Base-by-base conservation (phyloP, 2,329 filamentous ascomycete genomes). In the Microcyclospora pomicola region DNA sequence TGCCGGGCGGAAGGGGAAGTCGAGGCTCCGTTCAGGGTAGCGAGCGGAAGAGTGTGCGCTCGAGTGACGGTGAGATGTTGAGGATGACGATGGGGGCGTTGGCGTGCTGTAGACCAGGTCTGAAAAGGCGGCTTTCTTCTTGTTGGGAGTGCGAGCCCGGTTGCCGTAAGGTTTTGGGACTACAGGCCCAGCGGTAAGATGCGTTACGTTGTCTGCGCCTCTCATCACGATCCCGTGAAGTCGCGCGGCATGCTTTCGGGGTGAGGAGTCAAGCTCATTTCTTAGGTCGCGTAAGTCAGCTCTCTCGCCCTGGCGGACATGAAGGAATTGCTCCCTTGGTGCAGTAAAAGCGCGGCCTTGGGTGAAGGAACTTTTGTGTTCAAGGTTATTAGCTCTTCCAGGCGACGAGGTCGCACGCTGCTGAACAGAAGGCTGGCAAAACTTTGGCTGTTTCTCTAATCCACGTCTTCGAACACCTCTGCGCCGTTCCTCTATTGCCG, bases 281-380 rank as follows among this genome's bases (percentile, higher is more conserved):
- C 58, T 56, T 3, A 69, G 44, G 13, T 63, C 54, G 37, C 61
- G 55, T 5, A 68, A 45, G 14, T 66, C 63, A 19, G 61, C 60
- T 30, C 49, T 50, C 36, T 64, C 53, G 15, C 62, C 51, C 40
- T 62, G 59, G 48, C 64, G 59, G 11, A 61, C 60, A 27, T 71
- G 65, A 3, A 70, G 52, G 2, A 66, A 70, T 42, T 69, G 67
- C 49, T 65, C 63, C 27, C 68, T 59, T 5, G 69, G 67, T 14
- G 67, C 67, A 24, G 65, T 61, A 42, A 72, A 73, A 0, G 68
- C 68, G 34, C 66, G 67, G 12, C 69, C 69, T 52, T 68, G 68
- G 1, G 64, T 55, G 16, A 51, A 53, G 1, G 64, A 65, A 13
- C 59, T 53, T 7, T 58, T 54, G 11, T 59, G 51, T 15, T 49